These are phyloP conservation scores for Arthrobotrys musiformis DNA, from an alignment of 2,329 filamentous ascomycete species.

Conservation along the genomic window DNA sequence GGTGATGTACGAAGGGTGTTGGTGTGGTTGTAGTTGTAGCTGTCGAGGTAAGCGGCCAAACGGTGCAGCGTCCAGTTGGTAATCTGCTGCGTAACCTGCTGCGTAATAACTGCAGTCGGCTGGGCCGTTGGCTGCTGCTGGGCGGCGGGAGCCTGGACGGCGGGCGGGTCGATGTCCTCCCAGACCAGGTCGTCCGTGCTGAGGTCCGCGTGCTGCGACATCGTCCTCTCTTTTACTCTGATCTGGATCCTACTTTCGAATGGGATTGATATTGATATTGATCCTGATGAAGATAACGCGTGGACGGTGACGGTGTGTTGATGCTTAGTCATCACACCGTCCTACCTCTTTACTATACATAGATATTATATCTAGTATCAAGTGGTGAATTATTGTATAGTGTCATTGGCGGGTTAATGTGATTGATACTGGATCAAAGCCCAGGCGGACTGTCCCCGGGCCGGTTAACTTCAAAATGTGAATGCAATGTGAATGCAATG, in stretches of 20 bases:
- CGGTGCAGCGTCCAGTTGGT: neutral
- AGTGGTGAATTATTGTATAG: no score
- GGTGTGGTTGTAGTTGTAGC: neutral
- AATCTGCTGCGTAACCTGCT: conserved; percentile 4
- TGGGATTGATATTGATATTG: no score
- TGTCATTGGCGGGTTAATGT: no score
- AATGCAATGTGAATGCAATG: no score
- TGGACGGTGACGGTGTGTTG: no score
- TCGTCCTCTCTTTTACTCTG: neutral
- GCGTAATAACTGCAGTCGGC: neutral
- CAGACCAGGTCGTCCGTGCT: conserved; percentile 10
- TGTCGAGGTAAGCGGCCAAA: neutral
- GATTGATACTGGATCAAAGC: no score
- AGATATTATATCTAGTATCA: no score
- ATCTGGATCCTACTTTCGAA: neutral
- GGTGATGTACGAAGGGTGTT: neutral
- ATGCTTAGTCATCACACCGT: no score
- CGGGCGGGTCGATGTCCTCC: conserved; percentile 15
- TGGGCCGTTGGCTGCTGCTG: neutral
- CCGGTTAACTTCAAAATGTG: no score
- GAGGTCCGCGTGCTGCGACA: conserved; percentile 1
- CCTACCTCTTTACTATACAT: no score
- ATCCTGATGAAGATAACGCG: no score
- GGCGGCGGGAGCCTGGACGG: neutral
- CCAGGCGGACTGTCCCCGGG: no score